These are phyloP conservation scores for Adansonia rubrostipa DNA, from an alignment of 441 rosid genomes.

Conservation along the genomic window DNA sequence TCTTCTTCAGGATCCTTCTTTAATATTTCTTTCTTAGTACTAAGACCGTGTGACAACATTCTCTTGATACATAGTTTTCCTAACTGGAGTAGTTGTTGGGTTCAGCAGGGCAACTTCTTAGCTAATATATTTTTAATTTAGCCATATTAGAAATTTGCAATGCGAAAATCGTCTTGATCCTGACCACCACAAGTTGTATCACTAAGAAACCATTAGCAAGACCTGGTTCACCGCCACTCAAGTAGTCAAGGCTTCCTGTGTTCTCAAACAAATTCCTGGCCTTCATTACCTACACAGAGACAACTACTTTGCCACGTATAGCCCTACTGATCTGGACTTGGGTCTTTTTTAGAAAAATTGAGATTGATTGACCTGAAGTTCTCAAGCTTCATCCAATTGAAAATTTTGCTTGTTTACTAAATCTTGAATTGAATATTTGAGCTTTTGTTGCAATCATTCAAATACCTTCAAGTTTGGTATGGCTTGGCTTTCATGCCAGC, in stretches of 20 bases:
- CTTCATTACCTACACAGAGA: neutral
- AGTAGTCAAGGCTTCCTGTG: neutral
- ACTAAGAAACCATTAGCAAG: neutral
- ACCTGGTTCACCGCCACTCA: neutral
- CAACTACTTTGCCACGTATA: neutral
- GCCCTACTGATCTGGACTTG: neutral
- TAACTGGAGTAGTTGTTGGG: neutral
- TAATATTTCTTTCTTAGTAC: neutral
- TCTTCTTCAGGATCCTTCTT: neutral
- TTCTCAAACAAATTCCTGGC: neutral
- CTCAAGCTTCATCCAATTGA: neutral
- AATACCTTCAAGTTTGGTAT: conserved; percentile 6
- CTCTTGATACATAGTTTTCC: neutral
- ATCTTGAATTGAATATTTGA: conserved; percentile 4
- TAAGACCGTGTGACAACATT: neutral
- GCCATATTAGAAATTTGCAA: conserved; percentile 3
- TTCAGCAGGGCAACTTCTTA: neutral
- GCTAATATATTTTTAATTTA: neutral
- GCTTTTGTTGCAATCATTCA: conserved; percentile 7
- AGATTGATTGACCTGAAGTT: neutral
- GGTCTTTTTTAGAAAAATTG: neutral
- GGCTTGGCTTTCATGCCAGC: neutral
- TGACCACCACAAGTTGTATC: neutral
- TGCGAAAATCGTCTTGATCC: neutral
- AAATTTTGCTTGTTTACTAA: neutral